Percentiles rank a stretch among this genome's conserved stretches.
phyloP scores from a whole-genome alignment of 1,284 basidiomycete genomes.

The Boletus holoroseus region DNA sequence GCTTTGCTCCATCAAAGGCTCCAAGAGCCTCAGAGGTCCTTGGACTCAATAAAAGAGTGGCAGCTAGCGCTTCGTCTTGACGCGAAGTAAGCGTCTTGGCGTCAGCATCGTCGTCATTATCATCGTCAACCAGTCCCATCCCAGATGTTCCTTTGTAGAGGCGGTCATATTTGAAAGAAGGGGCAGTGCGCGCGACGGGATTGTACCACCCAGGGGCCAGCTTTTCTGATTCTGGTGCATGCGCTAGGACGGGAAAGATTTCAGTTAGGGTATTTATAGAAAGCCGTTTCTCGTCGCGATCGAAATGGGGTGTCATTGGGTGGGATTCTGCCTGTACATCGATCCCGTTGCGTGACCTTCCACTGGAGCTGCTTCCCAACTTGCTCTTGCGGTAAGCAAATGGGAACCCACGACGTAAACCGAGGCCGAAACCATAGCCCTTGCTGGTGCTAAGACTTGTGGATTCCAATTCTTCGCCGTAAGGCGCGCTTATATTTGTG shows the following conservation, averaged over 20 bases:
- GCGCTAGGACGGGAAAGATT: conserved; percentile 13
- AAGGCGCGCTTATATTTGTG: conserved; percentile 5
- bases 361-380: conserved; percentile 18
- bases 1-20: background rate
- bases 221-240: conserved; percentile 31
- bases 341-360: conserved; percentile 12
- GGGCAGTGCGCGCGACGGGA: conserved; percentile 17
- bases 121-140: conserved; percentile 24
- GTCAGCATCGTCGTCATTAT: conserved; percentile 30
- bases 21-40: conserved; percentile 27
- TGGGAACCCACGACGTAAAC: conserved; percentile 27
- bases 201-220: conserved; percentile 32
- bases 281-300: conserved; percentile 28
- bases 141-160: conserved; percentile 11
- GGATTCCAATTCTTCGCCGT: conserved; percentile 27
- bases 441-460: conserved; percentile 30
- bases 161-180: conserved; percentile 14
- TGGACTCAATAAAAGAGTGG: conserved; percentile 31
- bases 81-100: conserved; percentile 28
- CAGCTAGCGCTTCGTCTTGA: conserved; percentile 33
- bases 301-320: conserved; percentile 20
- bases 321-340: conserved; percentile 19
- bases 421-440: conserved; percentile 33
- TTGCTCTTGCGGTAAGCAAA: conserved; percentile 28
- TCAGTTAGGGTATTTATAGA: conserved; percentile 25